A percentile compares a stretch with the other conserved stretches of the same genome.
Evolutionary conservation across 164 flowering plant species (phyloP).

Genomic region (Aristolochia californica): DNA sequence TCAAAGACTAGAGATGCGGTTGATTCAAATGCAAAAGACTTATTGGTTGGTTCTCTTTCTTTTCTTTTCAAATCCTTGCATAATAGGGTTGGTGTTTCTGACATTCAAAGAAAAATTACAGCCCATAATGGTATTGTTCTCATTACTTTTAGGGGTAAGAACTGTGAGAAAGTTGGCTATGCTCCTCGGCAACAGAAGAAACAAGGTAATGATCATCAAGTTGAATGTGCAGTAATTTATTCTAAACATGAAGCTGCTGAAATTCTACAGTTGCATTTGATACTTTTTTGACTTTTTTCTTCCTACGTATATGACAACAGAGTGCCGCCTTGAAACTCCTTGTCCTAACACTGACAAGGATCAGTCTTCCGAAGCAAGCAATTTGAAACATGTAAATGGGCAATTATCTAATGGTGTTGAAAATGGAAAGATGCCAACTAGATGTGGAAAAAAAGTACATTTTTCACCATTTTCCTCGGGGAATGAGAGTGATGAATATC

Average conservation of each 20-base stretch:
- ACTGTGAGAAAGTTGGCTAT: constrained; percentile 76
- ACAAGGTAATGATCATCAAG: constrained; percentile 8
- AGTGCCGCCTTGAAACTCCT: constrained; percentile 4
- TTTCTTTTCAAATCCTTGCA: background rate
- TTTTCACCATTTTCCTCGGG: constrained; percentile 14
- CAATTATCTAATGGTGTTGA: constrained; percentile 10
- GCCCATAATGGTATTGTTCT: background rate
- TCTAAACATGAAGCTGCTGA: background rate
- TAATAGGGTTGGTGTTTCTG: background rate
- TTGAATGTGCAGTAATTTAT: constrained; percentile 22
- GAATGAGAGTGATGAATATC: constrained; percentile 7
- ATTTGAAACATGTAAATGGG: constrained; percentile 12
- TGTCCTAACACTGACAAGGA: constrained; percentile 1
- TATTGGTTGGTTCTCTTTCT: constrained; percentile 59
- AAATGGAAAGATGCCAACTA: constrained; percentile 5
- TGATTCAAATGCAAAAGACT: constrained; percentile 60
- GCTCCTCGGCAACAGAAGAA: constrained; percentile 41
- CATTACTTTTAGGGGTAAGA: constrained; percentile 29
- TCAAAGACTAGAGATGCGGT: constrained; percentile 59
- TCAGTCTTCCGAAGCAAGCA: background rate
- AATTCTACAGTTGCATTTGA: background rate
- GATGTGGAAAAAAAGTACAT: constrained; percentile 14
- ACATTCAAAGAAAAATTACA: background rate
- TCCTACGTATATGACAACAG: background rate
- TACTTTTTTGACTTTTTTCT: background rate